Base-by-base conservation (phyloP, 108 stramenopile genomes). In the Aurantiochytrium sp. region DNA sequence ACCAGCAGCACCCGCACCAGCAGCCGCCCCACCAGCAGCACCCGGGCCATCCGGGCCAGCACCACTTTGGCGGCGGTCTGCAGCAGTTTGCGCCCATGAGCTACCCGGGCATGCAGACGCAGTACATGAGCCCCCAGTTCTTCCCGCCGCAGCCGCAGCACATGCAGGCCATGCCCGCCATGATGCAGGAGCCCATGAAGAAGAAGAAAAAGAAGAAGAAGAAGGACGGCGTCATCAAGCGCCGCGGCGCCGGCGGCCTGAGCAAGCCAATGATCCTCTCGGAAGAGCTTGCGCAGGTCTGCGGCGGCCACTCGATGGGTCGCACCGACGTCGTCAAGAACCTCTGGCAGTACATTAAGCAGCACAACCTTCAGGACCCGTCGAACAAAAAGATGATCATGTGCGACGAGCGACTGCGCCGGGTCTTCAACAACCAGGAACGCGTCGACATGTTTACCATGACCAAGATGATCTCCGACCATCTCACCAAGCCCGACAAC, bases 321-420 rank as follows among this genome's bases (percentile, higher is more conserved):
- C 39, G 73, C 39, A 81, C 73, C 39, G 73, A 86, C 52, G 85
- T 87, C 32, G 68, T 87, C 32, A 89, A 89, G 50, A 37, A 36
- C 54, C 54, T 89, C 22, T 89, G 89, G 89, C 12, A 52, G 27
- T 89, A 89, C 69, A 87, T 89, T 59, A 89, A 87, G 52, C 4
- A 48, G 12, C 41, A 87, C 37, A 52, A 69, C 69, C 55, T 87
- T 15, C 89, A 89, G 87, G 48, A 89, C 87, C 89, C 89, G 39
- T 22, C 37, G 31, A 86, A 89, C 87, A 89, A 53, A 68, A 68
- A 59, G 6, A 27, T 52, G 31, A 89, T 89, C 65, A 32, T 87
- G 12, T 89, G 89, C 31, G 89, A 89, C 32, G 89, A 89, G 10
- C 4, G 12, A 3, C 55, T 89, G 3, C 22, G 86, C 2, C 34